Conservation (phyloP, 768 basidiomycete genomes). For the Amanita brunnescens region DNA sequence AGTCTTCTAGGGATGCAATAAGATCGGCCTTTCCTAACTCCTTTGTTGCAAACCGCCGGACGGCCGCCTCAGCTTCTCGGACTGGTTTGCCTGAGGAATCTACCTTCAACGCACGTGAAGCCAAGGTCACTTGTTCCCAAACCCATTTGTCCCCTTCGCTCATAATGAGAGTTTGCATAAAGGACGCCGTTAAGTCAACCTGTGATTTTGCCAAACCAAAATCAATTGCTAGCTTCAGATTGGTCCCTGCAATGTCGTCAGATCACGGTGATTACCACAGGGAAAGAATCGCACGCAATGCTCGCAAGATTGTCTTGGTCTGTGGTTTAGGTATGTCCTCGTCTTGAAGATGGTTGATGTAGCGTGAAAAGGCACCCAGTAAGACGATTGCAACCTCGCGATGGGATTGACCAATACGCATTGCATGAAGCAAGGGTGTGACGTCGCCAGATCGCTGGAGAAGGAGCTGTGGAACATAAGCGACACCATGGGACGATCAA, state of each 20-base stretch:
- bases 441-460: conserved; percentile 79
- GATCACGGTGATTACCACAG: not conserved
- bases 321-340: conserved; percentile 61
- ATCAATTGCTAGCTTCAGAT: conserved; percentile 89
- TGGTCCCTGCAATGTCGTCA: conserved; percentile 40
- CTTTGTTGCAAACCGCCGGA: conserved; percentile 79
- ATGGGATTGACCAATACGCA: conserved; percentile 68
- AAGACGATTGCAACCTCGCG: conserved; percentile 81
- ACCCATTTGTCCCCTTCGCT: conserved; percentile 93
- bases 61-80: conserved; percentile 59
- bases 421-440: conserved; percentile 87
- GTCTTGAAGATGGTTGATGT: conserved; percentile 83
- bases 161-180: conserved; percentile 93
- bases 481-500: not conserved
- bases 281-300: conserved; percentile 48
- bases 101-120: conserved; percentile 61
- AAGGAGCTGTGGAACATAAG: conserved; percentile 42
- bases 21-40: conserved; percentile 71
- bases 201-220: conserved; percentile 75
- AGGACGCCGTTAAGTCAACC: conserved; percentile 82
- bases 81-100: conserved; percentile 72
- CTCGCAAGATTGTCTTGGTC: conserved; percentile 68
- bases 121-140: conserved; percentile 53
- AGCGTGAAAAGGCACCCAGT: conserved; percentile 85
- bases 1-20: conserved; percentile 84